Base-by-base conservation (phyloP, 2,329 filamentous ascomycete genomes). In the Cordyceps fumosorosea region DNA sequence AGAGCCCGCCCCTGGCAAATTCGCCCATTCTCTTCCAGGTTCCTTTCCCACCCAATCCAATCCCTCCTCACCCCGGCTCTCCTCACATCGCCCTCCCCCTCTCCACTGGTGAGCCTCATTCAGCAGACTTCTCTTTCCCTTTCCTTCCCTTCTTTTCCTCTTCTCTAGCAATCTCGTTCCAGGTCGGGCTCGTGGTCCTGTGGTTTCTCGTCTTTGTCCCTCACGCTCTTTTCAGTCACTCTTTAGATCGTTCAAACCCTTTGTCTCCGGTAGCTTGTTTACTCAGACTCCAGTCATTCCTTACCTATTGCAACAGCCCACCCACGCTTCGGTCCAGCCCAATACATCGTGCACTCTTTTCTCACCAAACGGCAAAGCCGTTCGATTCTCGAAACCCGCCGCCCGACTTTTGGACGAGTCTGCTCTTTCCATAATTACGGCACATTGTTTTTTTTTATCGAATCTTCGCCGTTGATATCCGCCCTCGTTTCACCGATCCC, bases 141-240 rank as follows among this genome's bases (percentile, higher is more conserved):
- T 61, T 37, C 34, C 47, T 45, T 62, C 37, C 52, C 29, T 51
- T 45, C 32, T n/a, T 55, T 42, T 53, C 24, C 58, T 37, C 40
- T 32, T 56, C 47, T 32, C 47, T n/a, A 61, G 58, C 51, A 58
- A 62, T 58, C 45, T 62, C 55, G 61, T 62, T 62, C 61, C 55
- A 59, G 61, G 48, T 48, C 55, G 42, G 61, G 20, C 55, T 58
- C 48, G 61, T 42, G 61, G 61, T 58, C 22, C 42, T 29, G 59
- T 62, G 29, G 42, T 62, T 62, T 61, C 56, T 50, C 37, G 1
- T 54, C 20, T 51, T 32, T 42, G 48, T 50, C 22, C 52, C 40
- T 56, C 52, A 51, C 56, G 34, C 34, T 58, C 56, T 26, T 58
- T 58, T 29, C 47, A 42, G 59, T 62, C 59, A 62, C 59, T 62